Evolutionary conservation across 1,139 yeast genomes (phyloP), one percentile per base, ranked within the genome.

Genomic region (Zygosaccharomyces pseudobailii): DNA sequence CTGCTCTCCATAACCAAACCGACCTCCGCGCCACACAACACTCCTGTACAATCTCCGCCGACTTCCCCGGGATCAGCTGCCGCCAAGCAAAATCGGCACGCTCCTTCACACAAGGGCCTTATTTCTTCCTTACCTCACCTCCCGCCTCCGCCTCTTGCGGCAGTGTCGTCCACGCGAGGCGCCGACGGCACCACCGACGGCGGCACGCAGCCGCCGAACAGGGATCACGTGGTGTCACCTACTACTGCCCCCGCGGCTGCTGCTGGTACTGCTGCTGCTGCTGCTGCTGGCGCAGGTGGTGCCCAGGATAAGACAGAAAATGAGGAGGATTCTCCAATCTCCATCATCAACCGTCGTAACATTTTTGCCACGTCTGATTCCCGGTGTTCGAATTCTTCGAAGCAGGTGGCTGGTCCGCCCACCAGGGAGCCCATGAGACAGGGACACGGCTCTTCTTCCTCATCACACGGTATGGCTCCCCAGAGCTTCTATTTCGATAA

Each of bases 1-100:
- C 45, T 45, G 28, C 45, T 46, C 27, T 47, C 54, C 20, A 50
- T 55, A 6, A 53, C 53, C 10, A 52, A 54, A 40, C 56, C 56
- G 3, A 58, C 62, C 2, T 50, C 55, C 25, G 62, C 52, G 25
- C 65, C 65, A 25, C 58, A 61, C 40, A 61, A 61, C 46, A 59
- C 65, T 17, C 65, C 65, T 2, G 60, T 52, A 19, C 52, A 52
- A 9, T 56, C 57, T 22, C 56, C 59, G 3, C 38, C 46, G 10
- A 40, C 31, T 23, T 48, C 56, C 4, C 57, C 57, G 9, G 36
- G 39, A 28, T 38, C 39, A 13, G 24, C 35, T 19, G 35, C 32
- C 20, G 37, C 22, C n/a, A 36, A 28, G n/a, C 31, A 28, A 19
- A 41, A 23, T 13, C 23, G 43, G 33, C 27, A 38, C 33, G 9